Evolutionary conservation across 176 grass and related monocot genomes (phyloP).

Genomic region (Triticum timopheevii): DNA sequence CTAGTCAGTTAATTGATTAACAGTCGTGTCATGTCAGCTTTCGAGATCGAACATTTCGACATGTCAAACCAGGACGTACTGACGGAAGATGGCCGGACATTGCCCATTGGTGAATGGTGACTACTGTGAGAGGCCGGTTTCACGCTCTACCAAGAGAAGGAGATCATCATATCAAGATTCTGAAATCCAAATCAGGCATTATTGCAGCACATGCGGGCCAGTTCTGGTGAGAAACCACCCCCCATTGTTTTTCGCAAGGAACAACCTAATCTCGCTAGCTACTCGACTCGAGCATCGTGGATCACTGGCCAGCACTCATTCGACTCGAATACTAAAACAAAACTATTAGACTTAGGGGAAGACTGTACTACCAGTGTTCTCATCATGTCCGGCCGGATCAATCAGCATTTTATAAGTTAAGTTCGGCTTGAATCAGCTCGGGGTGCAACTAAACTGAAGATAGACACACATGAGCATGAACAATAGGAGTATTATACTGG

Average conservation of each 20-base stretch:
- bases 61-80: not conserved
- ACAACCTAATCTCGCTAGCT: not conserved
- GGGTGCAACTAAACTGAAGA: not conserved
- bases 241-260: not conserved
- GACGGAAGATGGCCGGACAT: not conserved
- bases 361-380: not conserved
- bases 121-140: not conserved
- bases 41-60: not conserved
- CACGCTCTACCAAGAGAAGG: too few relatives aligned
- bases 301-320: not conserved
- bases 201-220: not conserved
- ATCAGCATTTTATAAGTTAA: not conserved
- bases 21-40: not conserved
- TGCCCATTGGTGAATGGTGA: too few relatives aligned
- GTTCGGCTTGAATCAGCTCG: not conserved
- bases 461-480: not conserved
- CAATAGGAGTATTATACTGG: not conserved
- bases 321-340: not conserved
- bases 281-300: not conserved
- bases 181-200: not conserved
- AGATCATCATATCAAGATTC: not conserved
- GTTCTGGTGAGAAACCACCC: not conserved
- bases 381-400: not conserved
- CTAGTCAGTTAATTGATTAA: not conserved
- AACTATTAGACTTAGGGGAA: not conserved